These are phyloP conservation scores for Paecilomyces formosus DNA, from an alignment of 2,329 filamentous ascomycete genomes.

Conservation along the genomic window DNA sequence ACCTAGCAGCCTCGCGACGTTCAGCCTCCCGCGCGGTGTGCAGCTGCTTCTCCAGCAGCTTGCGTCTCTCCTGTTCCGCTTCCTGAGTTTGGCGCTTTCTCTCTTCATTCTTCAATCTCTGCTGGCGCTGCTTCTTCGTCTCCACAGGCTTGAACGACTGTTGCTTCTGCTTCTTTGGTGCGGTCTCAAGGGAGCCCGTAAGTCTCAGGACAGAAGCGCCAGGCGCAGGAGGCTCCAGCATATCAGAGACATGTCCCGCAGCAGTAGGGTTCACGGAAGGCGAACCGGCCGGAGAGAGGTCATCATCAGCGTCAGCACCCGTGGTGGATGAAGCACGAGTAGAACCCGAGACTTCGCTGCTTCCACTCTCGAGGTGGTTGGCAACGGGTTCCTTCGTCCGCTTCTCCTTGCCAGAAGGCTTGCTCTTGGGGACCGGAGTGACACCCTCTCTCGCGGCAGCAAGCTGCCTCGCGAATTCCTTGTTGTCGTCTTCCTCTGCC, in stretches of 20 bases:
- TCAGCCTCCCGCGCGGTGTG: slow-evolving; percentile 74
- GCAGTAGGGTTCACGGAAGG: slow-evolving; percentile 46
- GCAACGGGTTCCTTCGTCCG: slow-evolving; percentile 61
- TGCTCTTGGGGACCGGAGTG: slow-evolving; percentile 39
- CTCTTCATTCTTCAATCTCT: slow-evolving; percentile 78
- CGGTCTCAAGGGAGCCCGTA: slow-evolving; percentile 56
- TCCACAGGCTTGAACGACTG: slow-evolving; percentile 62
- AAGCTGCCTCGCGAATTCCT: slow-evolving; percentile 70
- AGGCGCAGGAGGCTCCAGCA: slow-evolving; percentile 68
- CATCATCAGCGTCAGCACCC: slow-evolving; percentile 72
- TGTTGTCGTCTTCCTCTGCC: slow-evolving; percentile 57
- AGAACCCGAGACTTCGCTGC: slow-evolving; percentile 37
- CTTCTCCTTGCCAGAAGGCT: slow-evolving; percentile 53
- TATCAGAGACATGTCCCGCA: slow-evolving; percentile 72
- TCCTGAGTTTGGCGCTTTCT: slow-evolving; percentile 68
- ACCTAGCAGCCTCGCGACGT: slow-evolving; percentile 61
- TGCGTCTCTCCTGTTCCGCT: slow-evolving; percentile 70
- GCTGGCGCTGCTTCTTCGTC: slow-evolving; percentile 93
- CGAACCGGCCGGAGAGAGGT: slow-evolving; percentile 63
- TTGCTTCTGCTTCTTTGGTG: slow-evolving; percentile 50
- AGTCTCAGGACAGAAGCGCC: slow-evolving; percentile 72
- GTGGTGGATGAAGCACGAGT: slow-evolving; percentile 62
- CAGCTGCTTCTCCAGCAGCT: slow-evolving; percentile 72
- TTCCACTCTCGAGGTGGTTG: slow-evolving; percentile 48
- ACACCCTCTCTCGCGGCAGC: slow-evolving; percentile 63